Evolutionary conservation across 257 asterid genomes (phyloP).

Genomic region (Gentiana macrophylla): DNA sequence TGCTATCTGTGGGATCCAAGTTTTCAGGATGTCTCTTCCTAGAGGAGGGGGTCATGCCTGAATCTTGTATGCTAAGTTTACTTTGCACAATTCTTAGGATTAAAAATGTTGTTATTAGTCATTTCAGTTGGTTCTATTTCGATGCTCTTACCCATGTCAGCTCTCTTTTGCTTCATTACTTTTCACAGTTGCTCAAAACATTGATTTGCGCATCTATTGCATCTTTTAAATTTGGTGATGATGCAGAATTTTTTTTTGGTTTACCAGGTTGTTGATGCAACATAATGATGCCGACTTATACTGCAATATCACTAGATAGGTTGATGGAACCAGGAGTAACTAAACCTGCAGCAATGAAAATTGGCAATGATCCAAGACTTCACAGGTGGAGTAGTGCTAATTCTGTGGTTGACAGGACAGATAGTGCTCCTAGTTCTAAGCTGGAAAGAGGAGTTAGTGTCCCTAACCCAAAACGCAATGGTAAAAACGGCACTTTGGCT

Average conservation of each 20-base stretch:
- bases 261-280: conserved; percentile 44
- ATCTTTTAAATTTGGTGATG: conserved; percentile 2
- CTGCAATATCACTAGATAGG: conserved; percentile 79
- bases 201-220: neutral
- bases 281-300: conserved; percentile 65
- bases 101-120: neutral
- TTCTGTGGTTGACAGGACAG: conserved; percentile 20
- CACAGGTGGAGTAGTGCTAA: conserved; percentile 38
- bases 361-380: conserved; percentile 24
- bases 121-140: neutral
- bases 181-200: neutral
- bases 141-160: neutral
- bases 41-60: no score
- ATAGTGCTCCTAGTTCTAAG: conserved; percentile 18
- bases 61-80: no score
- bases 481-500: conserved; percentile 23
- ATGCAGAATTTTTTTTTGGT: conserved; percentile 5
- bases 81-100: no score
- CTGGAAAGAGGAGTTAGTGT: conserved; percentile 39
- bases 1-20: no score
- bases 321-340: conserved; percentile 57
- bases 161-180: neutral
- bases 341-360: conserved; percentile 26
- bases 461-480: conserved; percentile 24
- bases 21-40: no score